Evolutionary conservation across 83 land plant genomes (phyloP), one percentile per base, ranked within the genome.

Genomic region (Isoetes engelmannii): DNA sequence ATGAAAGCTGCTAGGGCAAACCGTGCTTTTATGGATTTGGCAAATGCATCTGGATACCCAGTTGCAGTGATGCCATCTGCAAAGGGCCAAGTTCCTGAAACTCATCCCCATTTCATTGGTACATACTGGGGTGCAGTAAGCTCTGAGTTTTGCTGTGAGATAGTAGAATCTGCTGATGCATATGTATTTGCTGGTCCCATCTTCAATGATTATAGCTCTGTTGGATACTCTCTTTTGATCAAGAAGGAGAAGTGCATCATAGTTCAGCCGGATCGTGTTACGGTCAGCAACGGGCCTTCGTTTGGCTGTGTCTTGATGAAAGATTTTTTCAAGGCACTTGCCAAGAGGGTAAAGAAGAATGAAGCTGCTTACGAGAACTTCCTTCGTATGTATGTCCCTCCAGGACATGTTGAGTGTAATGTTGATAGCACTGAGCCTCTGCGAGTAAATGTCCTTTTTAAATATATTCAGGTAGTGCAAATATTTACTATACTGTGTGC

Each of bases 121-220:
- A 89, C 92, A 4, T 89, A 89, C 63, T 89, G 90, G 92, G 87
- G 92, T 7, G 85, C 85, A 5, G 72, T 86, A 4, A 80, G 92
- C 83, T 76, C 82, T 8, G 48, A 81, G n/a, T 86, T 77, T 65
- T 77, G 83, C 13, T 78, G 67, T 3, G 87, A 89, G 66, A 86
- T 86, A 45, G 87, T 86, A 4, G 90, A 86, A 59, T 84, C 85
- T 3, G 82, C 90, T 7, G 92, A 89, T 63, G 81, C 83, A 9
- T 89, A 86, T 49, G 18, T 89, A 42, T 86, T 89, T 55, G 92
- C 69, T 4, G 90, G 90, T 7, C 87, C 90, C 3, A 71, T 82
- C 18, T 89, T 89, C 70, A 86, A 82, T 65, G 54, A 51, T 51
- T 51, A 82, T 74, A 84, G 84, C 78, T 84, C 87, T 13, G 87